phyloP scores from a whole-genome alignment of 1,284 basidiomycete genomes.

The Cerioporus squamosus region DNA sequence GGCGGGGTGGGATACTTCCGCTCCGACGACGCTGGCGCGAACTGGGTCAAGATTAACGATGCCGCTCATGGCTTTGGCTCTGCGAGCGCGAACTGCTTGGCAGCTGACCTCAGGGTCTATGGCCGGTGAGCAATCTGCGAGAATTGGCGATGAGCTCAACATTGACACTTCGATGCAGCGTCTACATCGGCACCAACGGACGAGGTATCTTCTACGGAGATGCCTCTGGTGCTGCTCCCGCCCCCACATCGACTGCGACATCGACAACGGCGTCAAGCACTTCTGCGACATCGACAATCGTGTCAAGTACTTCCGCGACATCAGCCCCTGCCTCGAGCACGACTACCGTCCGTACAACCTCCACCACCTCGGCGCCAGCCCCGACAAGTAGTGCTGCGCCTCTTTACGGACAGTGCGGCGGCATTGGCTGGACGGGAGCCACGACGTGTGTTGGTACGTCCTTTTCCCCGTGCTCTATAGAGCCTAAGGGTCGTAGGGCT shows the following conservation, averaged over 20 bases:
- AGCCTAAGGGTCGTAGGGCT: not conserved
- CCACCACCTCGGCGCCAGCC: constrained; percentile 30
- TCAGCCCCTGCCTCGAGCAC: constrained; percentile 12
- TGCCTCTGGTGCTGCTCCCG: constrained; percentile 42
- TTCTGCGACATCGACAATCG: constrained; percentile 17
- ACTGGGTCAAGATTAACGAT: constrained; percentile 68
- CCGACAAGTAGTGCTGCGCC: constrained; percentile 30
- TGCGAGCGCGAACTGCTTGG: constrained; percentile 49
- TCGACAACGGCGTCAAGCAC: constrained; percentile 1
- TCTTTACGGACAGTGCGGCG: constrained; percentile 52
- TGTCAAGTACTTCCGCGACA: constrained; percentile 5
- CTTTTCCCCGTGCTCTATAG: not conserved
- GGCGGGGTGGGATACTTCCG: constrained; percentile 58
- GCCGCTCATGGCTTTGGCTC: constrained; percentile 62
- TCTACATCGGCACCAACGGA: constrained; percentile 69
- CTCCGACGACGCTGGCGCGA: constrained; percentile 59
- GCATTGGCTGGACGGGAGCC: constrained; percentile 48
- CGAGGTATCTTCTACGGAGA: constrained; percentile 68
- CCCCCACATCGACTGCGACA: constrained; percentile 38
- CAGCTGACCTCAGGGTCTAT: constrained; percentile 58
- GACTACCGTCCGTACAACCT: constrained; percentile 9
- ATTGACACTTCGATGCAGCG: constrained; percentile 38
- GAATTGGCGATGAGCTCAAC: not conserved
- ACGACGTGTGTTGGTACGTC: constrained; percentile 41
- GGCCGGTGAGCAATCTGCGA: constrained; percentile 46